These are phyloP conservation scores for Alternaria brassicae DNA, from an alignment of 2,329 filamentous ascomycete species.

Conservation along the genomic window DNA sequence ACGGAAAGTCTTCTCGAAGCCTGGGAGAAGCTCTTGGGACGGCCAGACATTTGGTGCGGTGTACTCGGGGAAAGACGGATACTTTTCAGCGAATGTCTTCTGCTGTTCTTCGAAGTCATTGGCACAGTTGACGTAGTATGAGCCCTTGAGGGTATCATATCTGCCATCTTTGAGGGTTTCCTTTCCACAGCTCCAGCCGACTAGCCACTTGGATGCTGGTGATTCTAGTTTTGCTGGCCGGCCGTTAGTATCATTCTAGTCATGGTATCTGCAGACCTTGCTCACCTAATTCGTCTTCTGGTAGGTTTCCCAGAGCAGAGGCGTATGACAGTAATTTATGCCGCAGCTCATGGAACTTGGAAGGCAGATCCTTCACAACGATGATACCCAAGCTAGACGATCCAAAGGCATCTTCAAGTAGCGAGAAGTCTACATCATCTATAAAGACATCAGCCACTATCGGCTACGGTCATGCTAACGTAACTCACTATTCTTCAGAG, in stretches of 20 bases:
- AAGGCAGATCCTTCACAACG: slow-evolving; percentile 84
- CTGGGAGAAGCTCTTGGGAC: slow-evolving; percentile 69
- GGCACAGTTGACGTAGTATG: slow-evolving; percentile 83
- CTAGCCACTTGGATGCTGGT: slow-evolving; percentile 64
- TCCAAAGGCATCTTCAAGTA: slow-evolving; percentile 82
- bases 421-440: slow-evolving; percentile 73
- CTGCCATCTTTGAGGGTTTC: slow-evolving; percentile 80
- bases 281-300: slow-evolving; percentile 73
- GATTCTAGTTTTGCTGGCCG: slow-evolving; percentile 55
- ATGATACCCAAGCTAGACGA: slow-evolving; percentile 91
- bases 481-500: slow-evolving; percentile 55
- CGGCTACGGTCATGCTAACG: background rate
- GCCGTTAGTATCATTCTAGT: background rate
- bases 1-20: slow-evolving; percentile 76
- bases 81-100: slow-evolving; percentile 55
- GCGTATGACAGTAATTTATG: slow-evolving; percentile 81
- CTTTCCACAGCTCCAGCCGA: slow-evolving; percentile 82
- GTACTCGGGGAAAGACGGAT: slow-evolving; percentile 83
- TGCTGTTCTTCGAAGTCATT: slow-evolving; percentile 66
- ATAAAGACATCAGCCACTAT: background rate
- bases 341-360: slow-evolving; percentile 74
- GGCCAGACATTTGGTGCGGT: slow-evolving; percentile 93
- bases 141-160: slow-evolving; percentile 81
- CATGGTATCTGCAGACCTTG: background rate
- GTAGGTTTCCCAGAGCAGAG: slow-evolving; percentile 85